phyloP scores from a whole-genome alignment of 257 asterid genomes.

The Solanum clarkiae region DNA sequence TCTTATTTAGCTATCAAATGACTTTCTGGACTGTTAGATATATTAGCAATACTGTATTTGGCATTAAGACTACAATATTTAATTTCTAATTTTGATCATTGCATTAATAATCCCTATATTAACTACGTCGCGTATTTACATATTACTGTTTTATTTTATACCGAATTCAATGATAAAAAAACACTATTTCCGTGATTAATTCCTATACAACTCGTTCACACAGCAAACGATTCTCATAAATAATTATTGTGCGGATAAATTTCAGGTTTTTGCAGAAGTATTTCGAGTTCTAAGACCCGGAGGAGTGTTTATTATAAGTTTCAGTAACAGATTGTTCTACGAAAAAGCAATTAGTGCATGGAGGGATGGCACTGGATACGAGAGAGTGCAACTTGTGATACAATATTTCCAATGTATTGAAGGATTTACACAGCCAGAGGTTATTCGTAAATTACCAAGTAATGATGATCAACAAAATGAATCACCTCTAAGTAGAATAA shows the following conservation, averaged over 20 bases:
- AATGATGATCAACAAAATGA: not conserved
- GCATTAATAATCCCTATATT: not conserved
- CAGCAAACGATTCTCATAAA: not conserved
- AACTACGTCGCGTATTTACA: not conserved
- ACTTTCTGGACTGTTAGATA: not conserved
- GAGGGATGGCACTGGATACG: slow-evolving; percentile 55
- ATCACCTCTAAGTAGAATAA: slow-evolving; percentile 24
- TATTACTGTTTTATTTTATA: too few species aligned
- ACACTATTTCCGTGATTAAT: too few species aligned
- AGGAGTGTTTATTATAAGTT: slow-evolving; percentile 64
- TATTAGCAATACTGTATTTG: not conserved
- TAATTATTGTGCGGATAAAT: not conserved
- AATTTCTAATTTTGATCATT: not conserved
- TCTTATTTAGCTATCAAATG: too few species aligned
- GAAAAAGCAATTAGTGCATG: slow-evolving; percentile 68
- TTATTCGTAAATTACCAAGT: slow-evolving; percentile 25
- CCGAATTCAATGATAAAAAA: too few species aligned
- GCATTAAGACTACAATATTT: not conserved
- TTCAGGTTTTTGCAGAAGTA: slow-evolving; percentile 56
- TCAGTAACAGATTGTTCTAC: slow-evolving; percentile 67
- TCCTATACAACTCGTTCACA: not conserved
- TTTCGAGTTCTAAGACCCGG: slow-evolving; percentile 58
- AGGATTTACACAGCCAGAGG: slow-evolving; percentile 50
- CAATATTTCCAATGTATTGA: slow-evolving; percentile 69
- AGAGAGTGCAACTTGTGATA: slow-evolving; percentile 51